Evolutionary conservation across 179 eudicot genomes (phyloP).

Genomic region (Pouteria campechiana): DNA sequence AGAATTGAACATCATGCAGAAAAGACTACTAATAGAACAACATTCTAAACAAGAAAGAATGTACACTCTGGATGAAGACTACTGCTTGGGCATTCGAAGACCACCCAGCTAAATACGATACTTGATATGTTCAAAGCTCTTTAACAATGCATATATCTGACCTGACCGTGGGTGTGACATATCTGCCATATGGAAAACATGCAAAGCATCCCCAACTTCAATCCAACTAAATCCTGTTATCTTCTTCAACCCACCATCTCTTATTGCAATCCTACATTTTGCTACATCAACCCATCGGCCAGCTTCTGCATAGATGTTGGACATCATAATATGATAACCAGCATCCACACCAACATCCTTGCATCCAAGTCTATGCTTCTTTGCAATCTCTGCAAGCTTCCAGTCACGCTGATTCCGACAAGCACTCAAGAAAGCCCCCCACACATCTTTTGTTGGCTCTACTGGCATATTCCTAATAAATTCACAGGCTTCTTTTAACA

Average conservation of each 20-base stretch:
- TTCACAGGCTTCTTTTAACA: slow-evolving; percentile 43
- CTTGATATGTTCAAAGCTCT: no score
- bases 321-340: slow-evolving; percentile 48
- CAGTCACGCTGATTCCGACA: slow-evolving; percentile 37
- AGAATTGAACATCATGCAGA: no score
- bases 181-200: slow-evolving; percentile 49
- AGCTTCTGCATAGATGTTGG: slow-evolving; percentile 44
- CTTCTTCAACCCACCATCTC: slow-evolving; percentile 31
- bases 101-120: no score
- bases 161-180: slow-evolving; percentile 32
- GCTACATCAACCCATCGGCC: slow-evolving; percentile 60
- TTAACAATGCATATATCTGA: slow-evolving; percentile 45
- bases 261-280: slow-evolving; percentile 34
- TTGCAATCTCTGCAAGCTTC: slow-evolving; percentile 42
- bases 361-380: no score
- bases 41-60: no score
- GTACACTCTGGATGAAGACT: no score
- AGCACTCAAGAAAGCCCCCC: slow-evolving; percentile 58
- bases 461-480: slow-evolving; percentile 43
- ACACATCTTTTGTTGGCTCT: slow-evolving; percentile 41
- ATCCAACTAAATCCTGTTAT: slow-evolving; percentile 57
- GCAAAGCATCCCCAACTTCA: slow-evolving; percentile 42
- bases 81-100: no score
- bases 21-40: no score
- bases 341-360: no score